Base-by-base conservation (phyloP, 257 asterid genomes). In the Rhazya stricta region DNA sequence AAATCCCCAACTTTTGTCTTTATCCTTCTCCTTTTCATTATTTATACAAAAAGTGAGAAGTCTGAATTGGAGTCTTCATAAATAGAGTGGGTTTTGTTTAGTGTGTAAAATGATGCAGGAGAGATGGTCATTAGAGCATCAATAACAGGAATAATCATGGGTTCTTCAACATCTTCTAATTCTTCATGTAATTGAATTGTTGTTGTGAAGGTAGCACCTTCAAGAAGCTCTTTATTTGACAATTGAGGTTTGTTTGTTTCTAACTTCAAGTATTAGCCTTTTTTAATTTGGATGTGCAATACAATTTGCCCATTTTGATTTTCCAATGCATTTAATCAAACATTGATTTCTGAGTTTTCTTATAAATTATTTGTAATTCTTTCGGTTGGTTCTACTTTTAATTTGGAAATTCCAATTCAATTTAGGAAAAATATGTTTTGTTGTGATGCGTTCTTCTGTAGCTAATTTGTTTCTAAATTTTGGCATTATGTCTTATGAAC, bases 61-160 rank as follows among this genome's bases (percentile, higher is more conserved):
- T n/a, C n/a, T n/a, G 27, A n/a, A 65, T 36, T 30, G 7, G 68
- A 37, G 5, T 30, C 15, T 63, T 4, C n/a, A 6, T 9, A n/a
- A 57, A 30, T 9, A 50, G 30, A 71, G 36, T 50, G 73, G 67
- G 77, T 21, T 37, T 77, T 27, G 43, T 34, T 71, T 27, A 48
- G 71, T 46, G 41, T 57, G n/a, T 30, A 19, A 25, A 42, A 46
- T 42, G 13, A 21, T 16, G 39, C 2, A 10, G 23, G 16, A 43
- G 48, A 51, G 57, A 88, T 91, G 94, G 96, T 96, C 9, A 80
- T 81, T 36, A 86, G 88, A 82, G 85, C 90, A 76, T 89, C 89
- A 45, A 68, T 83, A 16, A 69, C 91, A 70, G 88, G 91, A 81
- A 75, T 86, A 81, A 78, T 85, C 82, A 78, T 85, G 86, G 76